Evolutionary conservation across 2,329 filamentous ascomycete species (phyloP).

Genomic region (Aspergillus udagawae): DNA sequence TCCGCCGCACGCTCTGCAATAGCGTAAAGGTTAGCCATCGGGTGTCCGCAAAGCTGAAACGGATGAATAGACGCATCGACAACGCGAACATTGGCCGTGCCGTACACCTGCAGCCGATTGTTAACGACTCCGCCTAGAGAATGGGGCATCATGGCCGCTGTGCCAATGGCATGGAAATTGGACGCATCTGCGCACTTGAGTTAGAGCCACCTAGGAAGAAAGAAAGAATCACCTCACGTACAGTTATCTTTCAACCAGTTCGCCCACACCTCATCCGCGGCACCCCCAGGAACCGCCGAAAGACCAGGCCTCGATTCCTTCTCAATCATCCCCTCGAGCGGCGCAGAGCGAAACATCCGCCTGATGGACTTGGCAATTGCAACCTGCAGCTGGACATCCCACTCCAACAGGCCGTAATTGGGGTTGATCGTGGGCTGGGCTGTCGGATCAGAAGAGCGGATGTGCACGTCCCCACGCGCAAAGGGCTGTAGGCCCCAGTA

Average conservation of each 20-base stretch:
- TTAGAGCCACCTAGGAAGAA: not conserved
- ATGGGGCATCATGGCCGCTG: conserved; percentile 30
- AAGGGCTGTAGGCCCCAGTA: conserved; percentile 29
- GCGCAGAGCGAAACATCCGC: conserved; percentile 16
- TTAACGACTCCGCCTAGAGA: conserved; percentile 32
- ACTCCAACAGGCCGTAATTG: conserved; percentile 28
- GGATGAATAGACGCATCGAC: conserved; percentile 31
- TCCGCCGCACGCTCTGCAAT: conserved; percentile 18
- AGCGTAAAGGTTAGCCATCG: conserved; percentile 25
- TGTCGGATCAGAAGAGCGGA: conserved; percentile 22
- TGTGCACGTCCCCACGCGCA: conserved; percentile 28
- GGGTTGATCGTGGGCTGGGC: conserved; percentile 25
- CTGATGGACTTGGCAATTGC: conserved; percentile 19
- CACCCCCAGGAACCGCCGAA: conserved; percentile 15
- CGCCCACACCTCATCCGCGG: conserved; percentile 20
- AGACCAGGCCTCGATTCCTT: conserved; percentile 19
- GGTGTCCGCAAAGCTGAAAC: conserved; percentile 25
- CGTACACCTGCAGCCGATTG: conserved; percentile 27
- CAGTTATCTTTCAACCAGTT: conserved; percentile 22
- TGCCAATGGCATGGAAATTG: conserved; percentile 29
- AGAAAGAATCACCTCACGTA: conserved; percentile 6
- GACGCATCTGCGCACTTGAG: conserved; percentile 15
- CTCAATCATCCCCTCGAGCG: conserved; percentile 12
- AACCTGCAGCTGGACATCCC: conserved; percentile 22
- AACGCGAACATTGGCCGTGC: conserved; percentile 30